Percentiles rank a stretch among this genome's conserved stretches.
phyloP scores from a whole-genome alignment of 176 grass and related monocot genomes.

The Melocanna baccifera region DNA sequence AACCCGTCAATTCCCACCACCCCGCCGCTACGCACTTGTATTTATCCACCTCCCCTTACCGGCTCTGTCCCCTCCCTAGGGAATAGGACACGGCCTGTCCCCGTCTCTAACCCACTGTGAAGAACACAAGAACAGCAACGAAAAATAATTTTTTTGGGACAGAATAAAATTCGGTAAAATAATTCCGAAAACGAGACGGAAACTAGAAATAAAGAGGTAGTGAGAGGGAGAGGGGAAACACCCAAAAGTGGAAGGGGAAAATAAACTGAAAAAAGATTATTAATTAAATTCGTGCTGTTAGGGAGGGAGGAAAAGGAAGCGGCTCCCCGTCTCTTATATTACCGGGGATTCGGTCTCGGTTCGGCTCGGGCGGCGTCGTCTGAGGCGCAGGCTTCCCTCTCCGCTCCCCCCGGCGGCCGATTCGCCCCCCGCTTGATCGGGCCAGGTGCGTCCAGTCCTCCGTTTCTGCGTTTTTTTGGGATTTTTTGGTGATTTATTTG shows the following conservation, averaged over 20 bases:
- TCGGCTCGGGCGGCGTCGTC: not conserved
- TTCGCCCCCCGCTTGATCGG: not conserved
- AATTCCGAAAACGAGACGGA: not conserved
- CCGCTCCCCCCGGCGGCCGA: not conserved
- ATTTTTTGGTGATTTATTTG: not conserved
- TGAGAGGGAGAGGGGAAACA: not conserved
- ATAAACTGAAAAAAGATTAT: not conserved
- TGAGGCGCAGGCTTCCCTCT: not conserved
- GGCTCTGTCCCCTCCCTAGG: not conserved
- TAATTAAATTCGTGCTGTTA: not conserved
- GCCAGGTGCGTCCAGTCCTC: not conserved
- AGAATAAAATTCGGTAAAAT: not conserved
- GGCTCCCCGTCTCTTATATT: conserved; percentile 15
- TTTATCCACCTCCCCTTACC: not conserved
- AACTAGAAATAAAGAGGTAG: not conserved
- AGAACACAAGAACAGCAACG: not conserved
- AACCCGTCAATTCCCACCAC: not conserved
- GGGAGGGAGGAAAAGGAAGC: not conserved
- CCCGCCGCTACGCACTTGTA: not conserved
- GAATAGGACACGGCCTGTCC: not conserved
- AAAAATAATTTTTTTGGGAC: not conserved
- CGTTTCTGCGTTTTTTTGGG: not conserved
- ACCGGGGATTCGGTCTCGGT: not conserved
- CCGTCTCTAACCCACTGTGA: not conserved
- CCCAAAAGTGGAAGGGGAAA: not conserved